Conservation (phyloP, 495 filamentous ascomycete genomes). For the Astrocystis sublimbata region DNA sequence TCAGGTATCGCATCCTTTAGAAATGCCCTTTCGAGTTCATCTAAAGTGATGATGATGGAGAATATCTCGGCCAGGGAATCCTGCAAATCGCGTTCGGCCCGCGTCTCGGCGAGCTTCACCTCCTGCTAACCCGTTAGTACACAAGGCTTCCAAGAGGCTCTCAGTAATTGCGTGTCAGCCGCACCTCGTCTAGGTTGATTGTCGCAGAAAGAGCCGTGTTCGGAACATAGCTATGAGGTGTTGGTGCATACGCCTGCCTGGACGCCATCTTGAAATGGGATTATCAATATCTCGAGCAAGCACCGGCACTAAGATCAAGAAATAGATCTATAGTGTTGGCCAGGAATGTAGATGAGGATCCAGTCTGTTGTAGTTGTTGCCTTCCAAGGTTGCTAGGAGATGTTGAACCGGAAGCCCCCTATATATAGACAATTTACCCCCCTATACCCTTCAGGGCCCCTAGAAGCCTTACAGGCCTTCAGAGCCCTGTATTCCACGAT, state of each 20-base stretch:
- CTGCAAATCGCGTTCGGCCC: constrained; percentile 86
- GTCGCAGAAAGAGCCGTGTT: constrained; percentile 76
- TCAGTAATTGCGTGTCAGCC: constrained; percentile 3
- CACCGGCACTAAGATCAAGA: no score
- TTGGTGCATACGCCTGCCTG: constrained; percentile 76
- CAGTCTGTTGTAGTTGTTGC: no score
- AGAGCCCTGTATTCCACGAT: no score
- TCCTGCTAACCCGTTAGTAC: constrained; percentile 57
- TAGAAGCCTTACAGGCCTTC: no score
- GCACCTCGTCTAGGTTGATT: constrained; percentile 89
- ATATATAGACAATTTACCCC: no score
- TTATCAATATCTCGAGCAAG: no score
- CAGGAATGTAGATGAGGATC: no score
- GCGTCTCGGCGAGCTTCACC: constrained; percentile 83
- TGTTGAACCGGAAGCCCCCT: no score
- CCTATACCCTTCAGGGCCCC: no score
- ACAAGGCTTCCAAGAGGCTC: neutral
- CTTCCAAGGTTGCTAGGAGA: no score
- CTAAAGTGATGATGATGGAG: constrained; percentile 92
- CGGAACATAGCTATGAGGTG: constrained; percentile 86
- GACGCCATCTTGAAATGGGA: constrained; percentile 43
- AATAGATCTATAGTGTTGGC: no score
- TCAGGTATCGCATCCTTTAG: constrained; percentile 93
- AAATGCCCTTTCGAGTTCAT: constrained; percentile 95
- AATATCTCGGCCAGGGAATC: constrained; percentile 97